Base-by-base conservation (phyloP, 345 rosid genomes). In the Pistacia integerrima region DNA sequence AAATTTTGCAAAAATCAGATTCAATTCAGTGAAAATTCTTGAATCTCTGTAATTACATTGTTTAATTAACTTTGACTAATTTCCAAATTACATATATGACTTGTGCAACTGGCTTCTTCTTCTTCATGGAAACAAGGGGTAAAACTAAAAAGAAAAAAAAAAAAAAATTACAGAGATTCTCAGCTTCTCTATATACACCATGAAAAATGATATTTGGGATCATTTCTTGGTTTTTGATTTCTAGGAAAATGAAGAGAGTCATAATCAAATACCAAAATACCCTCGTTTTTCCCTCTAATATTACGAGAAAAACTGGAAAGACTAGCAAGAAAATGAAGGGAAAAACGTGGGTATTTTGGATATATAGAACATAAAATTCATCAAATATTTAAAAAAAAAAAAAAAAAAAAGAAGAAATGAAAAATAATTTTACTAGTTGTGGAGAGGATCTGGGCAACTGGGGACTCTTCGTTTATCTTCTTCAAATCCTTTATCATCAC, bases 361-460 rank as follows among this genome's bases (percentile, higher is more conserved):
- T n/a, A 74, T 25, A 57, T 73, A 8, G 30, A 77, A 54, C 35
- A 9, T 41, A 57, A 66, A 79, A 46, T 61, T 22, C n/a, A 38
- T 59, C 11, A 67, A 54, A 46, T 22, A 11, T 6, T 25, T 52
- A 13, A 46, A 75, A 63, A 44, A 76, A 6, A 62, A 4, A 28
- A 61, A 30, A 16, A 44, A 5, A 12, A 2, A 57, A 33, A 11
- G 10, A 48, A 60, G 35, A 57, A 38, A 69, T 12, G 36, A 69
- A 78, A 57, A 73, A 49, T 70, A 70, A 61, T 74, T 82, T 56
- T 63, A 74, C 90, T 93, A 89, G 89, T 93, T 93, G 81, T 93
- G 97, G 80, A 93, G 90, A 85, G 96, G 97, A 87, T 93, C 97
- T 83, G 97, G 97, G 84, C 97, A 90, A 75, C 94, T 93, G 87